Evolutionary conservation across 164 flowering plant genomes (phyloP).

Genomic region (Liriodendron chinense): DNA sequence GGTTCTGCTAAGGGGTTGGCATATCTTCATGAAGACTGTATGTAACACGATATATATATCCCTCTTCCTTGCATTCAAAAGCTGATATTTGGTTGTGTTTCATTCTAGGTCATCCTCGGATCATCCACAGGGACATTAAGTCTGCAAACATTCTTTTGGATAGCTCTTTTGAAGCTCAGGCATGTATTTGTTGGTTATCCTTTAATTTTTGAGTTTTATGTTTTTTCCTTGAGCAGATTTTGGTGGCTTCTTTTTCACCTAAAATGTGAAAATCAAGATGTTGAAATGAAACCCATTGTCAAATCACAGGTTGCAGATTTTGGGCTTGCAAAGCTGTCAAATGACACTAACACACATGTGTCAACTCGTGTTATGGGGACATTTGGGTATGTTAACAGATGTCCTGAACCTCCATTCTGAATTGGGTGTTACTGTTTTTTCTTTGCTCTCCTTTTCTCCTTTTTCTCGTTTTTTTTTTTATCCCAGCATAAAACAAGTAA

Average conservation of each 20-base stretch:
- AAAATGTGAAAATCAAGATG: neutral
- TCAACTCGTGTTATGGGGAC: slow-evolving; percentile 89
- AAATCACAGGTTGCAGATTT: slow-evolving; percentile 69
- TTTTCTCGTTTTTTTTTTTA: neutral
- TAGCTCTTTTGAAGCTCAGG: slow-evolving; percentile 68
- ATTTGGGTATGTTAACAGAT: slow-evolving; percentile 52
- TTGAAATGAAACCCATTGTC: neutral
- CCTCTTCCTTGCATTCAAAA: neutral
- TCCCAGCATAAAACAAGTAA: neutral
- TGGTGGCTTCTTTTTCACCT: neutral
- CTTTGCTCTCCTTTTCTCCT: neutral
- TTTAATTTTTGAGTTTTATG: neutral
- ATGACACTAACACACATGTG: slow-evolving; percentile 52
- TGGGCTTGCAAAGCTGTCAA: slow-evolving; percentile 67
- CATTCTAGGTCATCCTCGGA: slow-evolving; percentile 67
- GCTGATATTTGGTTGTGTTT: neutral
- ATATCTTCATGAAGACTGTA: slow-evolving; percentile 85
- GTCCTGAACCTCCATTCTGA: neutral
- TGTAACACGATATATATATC: slow-evolving; percentile 16
- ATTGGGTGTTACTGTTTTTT: neutral
- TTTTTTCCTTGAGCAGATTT: neutral
- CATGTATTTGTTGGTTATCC: slow-evolving; percentile 9
- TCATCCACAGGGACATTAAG: slow-evolving; percentile 82
- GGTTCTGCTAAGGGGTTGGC: slow-evolving; percentile 84
- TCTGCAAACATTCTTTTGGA: slow-evolving; percentile 77